Conservation (phyloP, 2,329 filamentous ascomycete genomes). For the Phaeosphaeria sp. region DNA sequence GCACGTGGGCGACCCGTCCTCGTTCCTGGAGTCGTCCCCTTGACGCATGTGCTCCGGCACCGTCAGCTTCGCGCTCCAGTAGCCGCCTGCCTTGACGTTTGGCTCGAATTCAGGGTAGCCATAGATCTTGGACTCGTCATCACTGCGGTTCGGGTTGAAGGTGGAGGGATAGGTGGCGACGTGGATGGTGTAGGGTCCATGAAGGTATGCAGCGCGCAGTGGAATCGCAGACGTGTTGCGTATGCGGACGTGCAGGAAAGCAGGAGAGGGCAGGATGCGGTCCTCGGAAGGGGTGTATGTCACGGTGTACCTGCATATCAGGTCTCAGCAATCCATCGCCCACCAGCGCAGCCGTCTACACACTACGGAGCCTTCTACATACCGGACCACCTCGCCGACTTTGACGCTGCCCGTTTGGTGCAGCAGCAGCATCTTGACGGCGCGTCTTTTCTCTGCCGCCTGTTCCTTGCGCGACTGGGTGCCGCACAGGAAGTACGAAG, state of each 20-base stretch:
- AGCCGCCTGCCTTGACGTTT: slow-evolving; percentile 91
- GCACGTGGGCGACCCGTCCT: slow-evolving; percentile 54
- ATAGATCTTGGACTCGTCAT: slow-evolving; percentile 71
- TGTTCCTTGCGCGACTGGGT: slow-evolving; percentile 42
- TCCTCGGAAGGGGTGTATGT: slow-evolving; percentile 91
- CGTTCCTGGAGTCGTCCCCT: slow-evolving; percentile 32
- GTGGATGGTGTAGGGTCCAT: slow-evolving; percentile 91
- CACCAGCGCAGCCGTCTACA: not conserved
- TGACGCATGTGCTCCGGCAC: slow-evolving; percentile 78
- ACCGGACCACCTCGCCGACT: slow-evolving; percentile 92
- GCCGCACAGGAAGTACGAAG: slow-evolving; percentile 42
- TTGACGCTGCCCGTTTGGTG: slow-evolving; percentile 92
- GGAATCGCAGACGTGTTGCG: slow-evolving; percentile 92
- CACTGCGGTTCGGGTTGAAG: slow-evolving; percentile 83
- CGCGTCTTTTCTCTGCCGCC: slow-evolving; percentile 39
- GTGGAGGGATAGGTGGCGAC: slow-evolving; percentile 82
- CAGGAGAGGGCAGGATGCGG: slow-evolving; percentile 85
- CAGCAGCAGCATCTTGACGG: slow-evolving; percentile 76
- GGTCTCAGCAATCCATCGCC: slow-evolving; percentile 16
- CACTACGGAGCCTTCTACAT: slow-evolving; percentile 38
- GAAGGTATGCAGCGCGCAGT: slow-evolving; percentile 91
- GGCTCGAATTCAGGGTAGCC: slow-evolving; percentile 92
- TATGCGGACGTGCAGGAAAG: slow-evolving; percentile 81
- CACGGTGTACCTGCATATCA: slow-evolving; percentile 69
- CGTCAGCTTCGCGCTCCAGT: slow-evolving; percentile 79